These are phyloP conservation scores for Fraxinus xanthoxyloides DNA, from an alignment of 305 asterid species.

Conservation along the genomic window DNA sequence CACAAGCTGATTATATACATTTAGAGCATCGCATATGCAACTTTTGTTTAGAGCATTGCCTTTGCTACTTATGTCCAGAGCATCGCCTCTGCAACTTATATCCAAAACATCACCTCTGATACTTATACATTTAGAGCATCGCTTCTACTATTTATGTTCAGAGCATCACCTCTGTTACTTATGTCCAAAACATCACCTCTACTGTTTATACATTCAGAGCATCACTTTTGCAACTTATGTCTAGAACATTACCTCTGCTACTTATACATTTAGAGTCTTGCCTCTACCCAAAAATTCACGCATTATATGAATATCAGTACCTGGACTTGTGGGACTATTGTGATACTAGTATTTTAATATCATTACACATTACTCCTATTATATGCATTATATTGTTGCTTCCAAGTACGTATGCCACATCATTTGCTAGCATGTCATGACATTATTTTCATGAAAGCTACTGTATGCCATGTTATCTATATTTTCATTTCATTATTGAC, in stretches of 20 bases:
- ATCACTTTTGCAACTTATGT: background rate
- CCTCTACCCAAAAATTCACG: background rate
- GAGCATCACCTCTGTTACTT: background rate
- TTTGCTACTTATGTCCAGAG: background rate
- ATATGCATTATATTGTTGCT: background rate
- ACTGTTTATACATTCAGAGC: background rate
- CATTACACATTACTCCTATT: background rate
- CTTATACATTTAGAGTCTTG: background rate
- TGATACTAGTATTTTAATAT: background rate
- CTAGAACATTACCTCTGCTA: too few species aligned
- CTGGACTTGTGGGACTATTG: background rate
- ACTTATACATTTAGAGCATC: too few species aligned
- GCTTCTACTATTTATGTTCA: too few species aligned
- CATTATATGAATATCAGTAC: background rate
- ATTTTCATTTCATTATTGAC: background rate
- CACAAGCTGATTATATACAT: background rate
- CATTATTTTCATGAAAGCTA: background rate
- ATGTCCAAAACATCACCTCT: background rate
- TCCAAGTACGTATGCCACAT: background rate
- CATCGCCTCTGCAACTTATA: too few species aligned
- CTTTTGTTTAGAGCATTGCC: background rate
- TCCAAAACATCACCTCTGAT: background rate
- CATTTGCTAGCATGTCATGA: background rate
- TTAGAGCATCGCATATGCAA: background rate
- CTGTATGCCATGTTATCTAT: background rate